A percentile compares a stretch with the other conserved stretches of the same genome.
Conservation (phyloP, 2,329 filamentous ascomycete genomes). For the Ophiostoma perfectum region DNA sequence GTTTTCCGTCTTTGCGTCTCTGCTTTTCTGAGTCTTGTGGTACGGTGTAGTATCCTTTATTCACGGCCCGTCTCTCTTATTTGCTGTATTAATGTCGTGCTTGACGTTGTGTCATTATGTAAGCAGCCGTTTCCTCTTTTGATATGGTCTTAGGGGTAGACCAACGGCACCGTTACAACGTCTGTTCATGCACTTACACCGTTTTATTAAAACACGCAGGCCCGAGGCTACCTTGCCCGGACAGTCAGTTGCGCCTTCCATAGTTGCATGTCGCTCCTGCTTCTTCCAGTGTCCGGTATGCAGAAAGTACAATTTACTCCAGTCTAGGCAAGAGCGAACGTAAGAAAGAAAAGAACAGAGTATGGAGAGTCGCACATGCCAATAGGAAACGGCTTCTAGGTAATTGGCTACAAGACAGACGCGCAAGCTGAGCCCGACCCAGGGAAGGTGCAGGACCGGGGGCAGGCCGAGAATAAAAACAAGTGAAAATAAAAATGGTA, state of each 20-base stretch:
- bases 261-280: neutral
- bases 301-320: neutral
- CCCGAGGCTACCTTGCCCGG: neutral
- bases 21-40: neutral
- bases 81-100: neutral
- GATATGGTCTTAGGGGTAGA: neutral
- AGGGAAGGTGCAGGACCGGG: neutral
- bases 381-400: neutral
- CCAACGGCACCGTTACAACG: conserved; percentile 8
- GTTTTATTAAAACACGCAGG: too few species aligned
- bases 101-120: conserved; percentile 5
- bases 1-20: too few species aligned
- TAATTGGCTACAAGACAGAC: conserved; percentile 18
- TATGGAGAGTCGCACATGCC: too few species aligned
- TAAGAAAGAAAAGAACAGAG: neutral
- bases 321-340: neutral
- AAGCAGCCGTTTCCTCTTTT: neutral
- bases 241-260: conserved; percentile 4
- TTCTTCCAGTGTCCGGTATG: neutral
- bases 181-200: neutral
- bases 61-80: conserved; percentile 1
- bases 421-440: conserved; percentile 15
- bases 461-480: neutral
- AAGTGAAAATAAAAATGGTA: neutral
- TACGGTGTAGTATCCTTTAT: neutral